Base-by-base conservation (phyloP, 1,284 basidiomycete genomes). In the Sparassis latifolia region DNA sequence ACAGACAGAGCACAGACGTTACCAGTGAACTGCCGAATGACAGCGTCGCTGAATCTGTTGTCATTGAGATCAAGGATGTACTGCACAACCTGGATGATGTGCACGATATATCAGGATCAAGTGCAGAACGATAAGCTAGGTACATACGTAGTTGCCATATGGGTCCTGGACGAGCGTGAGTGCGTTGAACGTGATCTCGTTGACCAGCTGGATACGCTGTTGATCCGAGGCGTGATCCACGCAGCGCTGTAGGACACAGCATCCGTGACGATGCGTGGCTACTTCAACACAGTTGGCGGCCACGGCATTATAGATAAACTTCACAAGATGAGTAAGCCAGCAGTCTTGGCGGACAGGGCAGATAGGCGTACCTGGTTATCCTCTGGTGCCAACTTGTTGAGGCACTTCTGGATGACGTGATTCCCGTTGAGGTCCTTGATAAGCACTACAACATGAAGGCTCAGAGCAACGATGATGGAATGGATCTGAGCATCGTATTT, bases 351-450 rank as follows among this genome's bases (percentile, higher is more conserved):
- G 20, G 20, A 20, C 27, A 28, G 10, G n/a, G 47, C 30, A 3
- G 37, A 20, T 10, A 9, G 40, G 27, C 65, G 30, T 64, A 86
- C 89, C 80, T 97, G 95, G 70, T 99, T 99, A 70, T 99, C 97
- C 66, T 98, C 96, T 0, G 97, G 92, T 33, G 89, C 89, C 53
- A 99, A 77, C 70, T 97, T 94, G 79, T 99, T 99, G 60, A 99
- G 74, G 70, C 97, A 99, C 74, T 99, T 99, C 72, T 99, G 97
- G 60, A 99, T 97, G 66, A 99, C 97, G 66, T 99, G 97, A 69
- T 99, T 99, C 50, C 97, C 97, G 69, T 99, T 99, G 60, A 99
- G 76, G 69, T 99, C 96, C 80, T 99, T 99, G 85, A 99, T 99
- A 57, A 99, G 80, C 55, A 96, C 95, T 37, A 99, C 97, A 61